Base-by-base conservation (phyloP, 202 grass and related monocot species). In the Panicum hallii region DNA sequence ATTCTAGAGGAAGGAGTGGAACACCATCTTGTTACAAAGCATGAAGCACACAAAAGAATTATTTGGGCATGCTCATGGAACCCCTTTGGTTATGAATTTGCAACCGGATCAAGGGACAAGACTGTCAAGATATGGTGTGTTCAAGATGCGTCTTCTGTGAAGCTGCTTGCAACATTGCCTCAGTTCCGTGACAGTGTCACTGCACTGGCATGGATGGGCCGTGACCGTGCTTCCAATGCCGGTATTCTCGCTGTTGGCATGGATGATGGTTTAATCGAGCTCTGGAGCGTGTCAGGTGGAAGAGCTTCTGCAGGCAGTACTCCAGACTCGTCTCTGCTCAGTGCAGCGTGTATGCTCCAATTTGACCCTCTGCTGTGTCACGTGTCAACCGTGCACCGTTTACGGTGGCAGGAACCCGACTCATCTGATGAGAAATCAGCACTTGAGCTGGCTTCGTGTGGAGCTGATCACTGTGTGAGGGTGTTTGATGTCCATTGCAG, bases 61-160 rank as follows among this genome's bases (percentile, higher is more conserved):
- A 91, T 96, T 87, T 99, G 96, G 96, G 90, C 96, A 47, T 99
- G 93, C 63, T 90, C 93, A 74, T 99, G 96, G 96, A 99, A 94
- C 44, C 89, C 93, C 13, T 94, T 94, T 36, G 87, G 91, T 9
- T 75, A 94, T 46, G 86, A 99, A 89, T 99, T 99, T 86, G 96
- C 96, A 65, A 96, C 96, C 53, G 93, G 96, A 15, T 99, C 93
- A 43, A 96, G 97, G 82, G 97, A 99, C 84, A 99, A 96, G 78
- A 99, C 86, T 34, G 91, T 99, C 36, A 99, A 99, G 90, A 88
- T 99, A 58, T 99, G 97, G 97, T 32, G 81, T 38, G 56, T 94
- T 64, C 43, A 82, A 78, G 87, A 89, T 36, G 36, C 78, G 41
- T 89, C 96, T 64, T 92, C 85, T 71, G 91, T 99, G 63, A 86